Base-by-base conservation (phyloP, 108 stramenopile genomes). In the Fistulifera pelliculosa region DNA sequence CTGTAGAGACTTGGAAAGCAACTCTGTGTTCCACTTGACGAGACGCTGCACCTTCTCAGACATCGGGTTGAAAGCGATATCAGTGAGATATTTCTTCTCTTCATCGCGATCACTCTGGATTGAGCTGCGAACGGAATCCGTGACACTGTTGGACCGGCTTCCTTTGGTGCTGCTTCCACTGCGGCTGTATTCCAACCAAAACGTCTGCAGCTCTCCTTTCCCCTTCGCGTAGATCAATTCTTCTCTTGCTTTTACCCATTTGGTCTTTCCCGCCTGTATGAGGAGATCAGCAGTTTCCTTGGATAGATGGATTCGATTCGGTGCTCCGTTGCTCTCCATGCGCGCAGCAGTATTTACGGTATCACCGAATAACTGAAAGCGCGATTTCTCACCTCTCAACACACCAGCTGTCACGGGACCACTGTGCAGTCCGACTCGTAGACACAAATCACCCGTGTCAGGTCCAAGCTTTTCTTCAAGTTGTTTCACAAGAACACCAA, bases 201-300 rank as follows among this genome's bases (percentile, higher is more conserved):
- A 57, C 2, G 56, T 57, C 21, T 18, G 41, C 24, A 57, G 39
- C 39, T 57, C 56, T 22, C 74, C 74, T 44, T 70, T 75, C 15
- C 74, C 74, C 25, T 71, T 75, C 5, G 70, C 74, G 11, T 21
- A 15, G 19, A 75, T 56, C 15, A 35, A 18, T 12, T 40, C 27
- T 19, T 68, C 58, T 16, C 69, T 47, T 13, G 54, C 38, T 4
- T 38, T 45, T 24, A 76, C 48, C 71, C 65, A 71, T 26, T 73
- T 38, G 25, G 12, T 48, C 39, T 60, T 68, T 0, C 69, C 69
- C 14, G 51, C 59, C 12, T 18, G 17, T 28, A 42, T 24, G 2
- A 77, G 55, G 35, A 77, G 49, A 11, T 70, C 64, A 26, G 70
- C 70, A 14, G 72, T 73, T 42, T 67, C 71, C 24, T 60, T 38